These are phyloP conservation scores for Malbranchea cinnamomea DNA, from an alignment of 2,329 filamentous ascomycete genomes.

Conservation along the genomic window DNA sequence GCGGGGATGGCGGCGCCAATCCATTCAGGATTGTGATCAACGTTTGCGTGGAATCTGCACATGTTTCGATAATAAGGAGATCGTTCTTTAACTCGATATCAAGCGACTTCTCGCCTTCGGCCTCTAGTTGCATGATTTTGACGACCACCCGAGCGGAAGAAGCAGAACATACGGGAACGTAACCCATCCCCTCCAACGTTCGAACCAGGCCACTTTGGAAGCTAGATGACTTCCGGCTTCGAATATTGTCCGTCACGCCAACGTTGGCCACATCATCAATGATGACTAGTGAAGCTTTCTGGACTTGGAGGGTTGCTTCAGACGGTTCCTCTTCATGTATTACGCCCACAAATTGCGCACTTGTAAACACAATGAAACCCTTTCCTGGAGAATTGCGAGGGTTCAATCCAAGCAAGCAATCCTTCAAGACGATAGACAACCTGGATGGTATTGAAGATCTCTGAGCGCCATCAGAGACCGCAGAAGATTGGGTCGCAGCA, in stretches of 20 bases:
- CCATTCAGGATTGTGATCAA: conserved; percentile 66
- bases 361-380: conserved; percentile 61
- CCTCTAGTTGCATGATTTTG: conserved; percentile 41
- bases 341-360: conserved; percentile 55
- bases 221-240: conserved; percentile 14
- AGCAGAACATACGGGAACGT: conserved; percentile 73
- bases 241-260: conserved; percentile 22
- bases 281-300: conserved; percentile 68
- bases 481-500: conserved; percentile 5
- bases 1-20: conserved; percentile 67
- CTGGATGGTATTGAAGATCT: conserved; percentile 30
- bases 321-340: conserved; percentile 52
- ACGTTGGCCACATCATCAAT: conserved; percentile 55
- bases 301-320: conserved; percentile 51
- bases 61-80: conserved; percentile 80
- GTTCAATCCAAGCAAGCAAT: conserved; percentile 74
- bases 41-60: conserved; percentile 92
- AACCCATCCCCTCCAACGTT: conserved; percentile 49
- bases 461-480: conserved; percentile 7
- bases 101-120: conserved; percentile 49
- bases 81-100: conserved; percentile 75
- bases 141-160: conserved; percentile 62
- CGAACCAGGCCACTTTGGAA: conserved; percentile 31
- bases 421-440: conserved; percentile 50
- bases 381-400: conserved; percentile 63